Percentiles rank a stretch among this genome's conserved stretches.
Conservation (phyloP, 2,329 filamentous ascomycete species). For the Cercospora berteroae region DNA sequence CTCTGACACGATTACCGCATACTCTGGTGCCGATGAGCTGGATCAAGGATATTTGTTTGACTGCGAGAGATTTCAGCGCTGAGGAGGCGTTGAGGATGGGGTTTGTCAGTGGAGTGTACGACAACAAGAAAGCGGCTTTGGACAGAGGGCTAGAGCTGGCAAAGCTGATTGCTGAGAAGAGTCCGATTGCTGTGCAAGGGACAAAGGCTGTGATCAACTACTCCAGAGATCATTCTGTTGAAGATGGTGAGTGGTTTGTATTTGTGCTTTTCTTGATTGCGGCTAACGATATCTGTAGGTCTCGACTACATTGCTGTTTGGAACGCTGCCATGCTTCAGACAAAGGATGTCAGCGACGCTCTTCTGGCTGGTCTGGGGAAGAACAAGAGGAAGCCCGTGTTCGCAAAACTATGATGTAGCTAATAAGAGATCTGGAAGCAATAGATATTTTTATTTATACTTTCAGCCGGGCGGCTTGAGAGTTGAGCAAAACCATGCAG, state of each 20-base stretch:
- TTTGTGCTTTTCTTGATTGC: constrained; percentile 53
- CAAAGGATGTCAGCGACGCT: constrained; percentile 27
- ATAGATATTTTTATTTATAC: background rate
- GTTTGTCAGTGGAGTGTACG: constrained; percentile 66
- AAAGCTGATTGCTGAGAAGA: constrained; percentile 71
- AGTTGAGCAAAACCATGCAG: background rate
- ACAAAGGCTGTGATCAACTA: constrained; percentile 86
- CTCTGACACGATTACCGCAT: constrained; percentile 71
- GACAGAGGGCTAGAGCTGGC: constrained; percentile 63
- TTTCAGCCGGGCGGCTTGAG: background rate
- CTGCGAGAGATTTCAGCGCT: constrained; percentile 66
- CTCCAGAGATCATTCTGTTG: constrained; percentile 71
- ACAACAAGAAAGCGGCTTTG: constrained; percentile 59
- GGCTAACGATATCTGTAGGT: constrained; percentile 25
- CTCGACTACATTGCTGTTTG: constrained; percentile 28
- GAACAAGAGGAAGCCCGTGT: constrained; percentile 28
- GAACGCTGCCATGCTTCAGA: constrained; percentile 31
- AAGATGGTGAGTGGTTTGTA: constrained; percentile 58
- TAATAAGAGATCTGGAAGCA: background rate
- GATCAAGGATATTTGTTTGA: constrained; percentile 76
- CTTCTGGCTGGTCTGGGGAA: constrained; percentile 20
- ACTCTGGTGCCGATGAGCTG: constrained; percentile 68
- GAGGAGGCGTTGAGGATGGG: constrained; percentile 67
- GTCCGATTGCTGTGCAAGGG: constrained; percentile 80
- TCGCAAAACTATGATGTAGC: constrained; percentile 24